Evolutionary conservation across 192 early-diverging fungal genomes (phyloP), one percentile per base, ranked within the genome.

Genomic region (Rhizoclosmatium sp.): DNA sequence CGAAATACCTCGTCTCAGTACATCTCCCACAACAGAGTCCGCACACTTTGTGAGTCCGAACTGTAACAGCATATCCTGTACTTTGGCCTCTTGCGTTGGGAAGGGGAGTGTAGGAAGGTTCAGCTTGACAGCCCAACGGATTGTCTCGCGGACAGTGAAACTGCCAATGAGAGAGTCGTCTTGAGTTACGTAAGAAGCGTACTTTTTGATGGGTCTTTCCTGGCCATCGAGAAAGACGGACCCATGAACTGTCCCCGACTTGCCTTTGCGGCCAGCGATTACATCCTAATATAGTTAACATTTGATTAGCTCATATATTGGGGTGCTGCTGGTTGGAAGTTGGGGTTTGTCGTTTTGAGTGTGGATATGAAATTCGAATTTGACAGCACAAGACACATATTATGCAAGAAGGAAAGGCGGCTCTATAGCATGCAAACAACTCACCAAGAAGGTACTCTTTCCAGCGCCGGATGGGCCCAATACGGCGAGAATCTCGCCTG

Each of bases 181-280:
- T 46, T 65, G 65, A 4, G 49, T 58, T 2, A 82, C 78, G 68
- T 68, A 82, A 84, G 84, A 65, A 87, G 87, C 58, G 59, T 92
- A 96, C 66, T 94, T 87, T 0, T 85, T 78, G 45, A 87, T 87
- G 5, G 86, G 82, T 31, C 92, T 86, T 56, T 93, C 86, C 45
- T 87, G 85, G 14, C 95, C 96, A 76, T 97, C 94, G 21, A 96
- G 91, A 64, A 91, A 84, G 19, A 97, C 91, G 58, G 92, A 87
- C 4, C 97, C 96, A 41, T 86, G 82, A 16, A 95, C 88, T 4
- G 69, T 71, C n/a, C 69, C 69, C 44, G 46, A 19, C 46, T 69
- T 69, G 21, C 48, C 69, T 47, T 71, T 71, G 2, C 69, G 69
- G 21, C 69, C 69, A 2, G 69, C 69, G 14, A 71, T 2, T 12